Evolutionary conservation across 495 filamentous ascomycete genomes (phyloP).

Genomic region (Penicillium diatomitis): DNA sequence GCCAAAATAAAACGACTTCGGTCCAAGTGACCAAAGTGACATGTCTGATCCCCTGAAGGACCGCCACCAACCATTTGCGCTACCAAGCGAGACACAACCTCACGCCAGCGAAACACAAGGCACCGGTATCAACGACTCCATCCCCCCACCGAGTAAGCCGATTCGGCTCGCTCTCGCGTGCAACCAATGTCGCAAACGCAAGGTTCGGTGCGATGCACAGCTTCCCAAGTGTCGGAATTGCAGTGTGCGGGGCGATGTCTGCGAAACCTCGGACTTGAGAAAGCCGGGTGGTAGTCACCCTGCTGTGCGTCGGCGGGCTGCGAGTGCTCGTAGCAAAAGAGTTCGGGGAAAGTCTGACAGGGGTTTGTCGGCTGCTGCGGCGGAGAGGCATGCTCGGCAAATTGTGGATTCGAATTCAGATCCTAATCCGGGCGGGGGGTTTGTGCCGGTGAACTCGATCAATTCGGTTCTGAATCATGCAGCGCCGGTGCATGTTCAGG

Average conservation of each 20-base stretch:
- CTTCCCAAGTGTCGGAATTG: not conserved
- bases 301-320: conserved; percentile 1
- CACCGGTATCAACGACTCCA: no score
- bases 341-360: not conserved
- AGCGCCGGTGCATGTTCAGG: not conserved
- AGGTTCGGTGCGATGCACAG: not conserved
- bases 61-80: no score
- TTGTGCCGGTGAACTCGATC: not conserved
- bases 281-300: not conserved
- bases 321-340: not conserved
- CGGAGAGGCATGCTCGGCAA: no score
- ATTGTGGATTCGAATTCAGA: no score
- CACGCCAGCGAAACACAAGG: no score
- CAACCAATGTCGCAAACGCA: not conserved
- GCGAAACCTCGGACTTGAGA: conserved; percentile 1
- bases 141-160: not conserved
- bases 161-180: not conserved
- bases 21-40: no score
- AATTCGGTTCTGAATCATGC: not conserved
- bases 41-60: no score
- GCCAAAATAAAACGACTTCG: no score
- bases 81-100: no score
- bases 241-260: not conserved
- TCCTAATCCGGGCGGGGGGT: not conserved
- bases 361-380: not conserved